Evolutionary conservation across 306 rosid species (phyloP), one percentile per base, ranked within the genome.

Genomic region (Malus sylvestris): DNA sequence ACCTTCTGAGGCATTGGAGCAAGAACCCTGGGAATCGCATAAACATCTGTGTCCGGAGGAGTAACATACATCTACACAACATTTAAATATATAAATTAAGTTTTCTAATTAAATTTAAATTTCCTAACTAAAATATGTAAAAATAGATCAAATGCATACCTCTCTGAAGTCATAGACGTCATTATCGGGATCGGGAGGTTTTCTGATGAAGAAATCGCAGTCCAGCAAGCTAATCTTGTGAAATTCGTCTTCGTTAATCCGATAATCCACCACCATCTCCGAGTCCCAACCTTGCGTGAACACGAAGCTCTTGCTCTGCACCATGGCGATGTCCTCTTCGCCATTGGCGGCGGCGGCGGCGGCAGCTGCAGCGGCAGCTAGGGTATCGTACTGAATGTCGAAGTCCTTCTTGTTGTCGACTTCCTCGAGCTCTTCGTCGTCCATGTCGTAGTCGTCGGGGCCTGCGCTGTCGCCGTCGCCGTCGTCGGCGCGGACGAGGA

Each of bases 1-100:
- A 94, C 97, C 97, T 94, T 94, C 73, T 83, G 85, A 74, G 97
- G 96, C 98, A 94, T 86, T 75, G 97, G 96, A 86, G 98, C 96
- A 33, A 92, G 91, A 75, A 94, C 90, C 85, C 68, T 92, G 22
- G 98, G 97, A 79, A 94, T 86, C 2, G 96, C 86, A 84, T 94
- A 94, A 76, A 94, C 85, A 84, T 94, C 98, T 49, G 96, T 94
- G 79, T 92, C 97, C 5, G 97, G 98, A 87, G 97, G 97, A 86
- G 98, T 94, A 68, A 92, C 98, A 76, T 94, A 94, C 95, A 91
- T 92, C 98, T 94, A 74, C 77, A 79, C 68, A 74, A 77, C 61
- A 71, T 14, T 22, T 19, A 68, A 30, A 19, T 5, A 44, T 51
- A 27, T 12, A 49, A 40, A 45, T 16, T 4, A 10, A 45, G 10